A percentile compares a stretch with the other conserved stretches of the same genome.
These are phyloP conservation scores for Entelexis sorbosivorans DNA, from an alignment of 1,139 yeast genomes.

Conservation along the genomic window DNA sequence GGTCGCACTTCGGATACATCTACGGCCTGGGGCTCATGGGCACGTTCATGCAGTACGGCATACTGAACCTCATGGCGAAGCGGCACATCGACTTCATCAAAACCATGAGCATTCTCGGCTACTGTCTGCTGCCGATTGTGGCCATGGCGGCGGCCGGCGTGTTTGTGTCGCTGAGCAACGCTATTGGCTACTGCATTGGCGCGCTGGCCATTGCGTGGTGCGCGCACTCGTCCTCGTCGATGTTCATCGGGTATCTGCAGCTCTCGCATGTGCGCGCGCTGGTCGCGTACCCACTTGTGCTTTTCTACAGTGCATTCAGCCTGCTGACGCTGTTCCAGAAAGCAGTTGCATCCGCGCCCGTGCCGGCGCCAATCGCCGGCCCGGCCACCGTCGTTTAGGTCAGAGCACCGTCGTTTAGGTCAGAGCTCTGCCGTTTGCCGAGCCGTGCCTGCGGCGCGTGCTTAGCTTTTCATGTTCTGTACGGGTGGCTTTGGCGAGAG, in stretches of 20 bases:
- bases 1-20: slow-evolving; percentile 91
- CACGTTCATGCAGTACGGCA: slow-evolving; percentile 66
- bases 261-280: slow-evolving; percentile 77
- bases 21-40: slow-evolving; percentile 95
- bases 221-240: slow-evolving; percentile 87
- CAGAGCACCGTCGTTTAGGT: background rate
- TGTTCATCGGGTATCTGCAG: slow-evolving; percentile 75
- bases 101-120: slow-evolving; percentile 87
- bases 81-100: slow-evolving; percentile 52
- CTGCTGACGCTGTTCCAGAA: slow-evolving; percentile 86
- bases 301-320: slow-evolving; percentile 90
- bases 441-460: too few species aligned
- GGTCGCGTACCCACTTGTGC: slow-evolving; percentile 85
- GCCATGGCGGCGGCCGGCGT: slow-evolving; percentile 68
- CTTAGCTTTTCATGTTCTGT: too few species aligned
- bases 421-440: background rate
- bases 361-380: background rate
- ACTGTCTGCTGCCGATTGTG: slow-evolving; percentile 84
- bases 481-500: too few species aligned
- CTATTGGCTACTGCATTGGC: slow-evolving; percentile 61
- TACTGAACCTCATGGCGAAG: slow-evolving; percentile 76
- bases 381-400: background rate
- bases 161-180: slow-evolving; percentile 39
- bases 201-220: slow-evolving; percentile 79
- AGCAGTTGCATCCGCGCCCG: background rate